A percentile compares a stretch with the other conserved stretches of the same genome.
Evolutionary conservation across 1,139 yeast genomes (phyloP).

Genomic region (Protomyces arabidopsidicola): DNA sequence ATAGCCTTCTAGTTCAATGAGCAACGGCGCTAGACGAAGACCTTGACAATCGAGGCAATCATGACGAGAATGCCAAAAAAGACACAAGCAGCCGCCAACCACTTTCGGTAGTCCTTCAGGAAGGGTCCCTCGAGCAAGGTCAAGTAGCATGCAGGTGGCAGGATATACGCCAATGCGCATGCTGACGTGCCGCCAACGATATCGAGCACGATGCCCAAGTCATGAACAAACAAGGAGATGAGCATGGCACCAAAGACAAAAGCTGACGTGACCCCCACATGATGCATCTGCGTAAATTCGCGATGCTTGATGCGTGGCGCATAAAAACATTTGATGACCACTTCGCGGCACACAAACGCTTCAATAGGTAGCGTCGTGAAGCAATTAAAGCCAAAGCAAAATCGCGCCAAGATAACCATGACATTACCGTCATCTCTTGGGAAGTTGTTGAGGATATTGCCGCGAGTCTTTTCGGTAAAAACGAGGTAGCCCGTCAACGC

Average conservation of each 20-base stretch:
- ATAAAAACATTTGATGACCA: slow-evolving; percentile 59
- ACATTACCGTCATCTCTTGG: slow-evolving; percentile 56
- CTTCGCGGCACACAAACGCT: slow-evolving; percentile 84
- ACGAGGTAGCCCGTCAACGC: slow-evolving; percentile 74
- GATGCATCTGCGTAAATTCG: slow-evolving; percentile 39
- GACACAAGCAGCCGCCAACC: slow-evolving; percentile 60
- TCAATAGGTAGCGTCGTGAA: slow-evolving; percentile 88
- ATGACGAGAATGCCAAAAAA: slow-evolving; percentile 70
- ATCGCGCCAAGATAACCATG: slow-evolving; percentile 54
- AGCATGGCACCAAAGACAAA: slow-evolving; percentile 68
- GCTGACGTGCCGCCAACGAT: slow-evolving; percentile 92
- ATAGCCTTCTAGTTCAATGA: background rate
- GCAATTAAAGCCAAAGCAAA: slow-evolving; percentile 69
- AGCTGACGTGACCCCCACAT: slow-evolving; percentile 61
- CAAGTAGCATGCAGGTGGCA: slow-evolving; percentile 80
- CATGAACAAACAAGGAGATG: slow-evolving; percentile 75
- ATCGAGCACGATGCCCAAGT: slow-evolving; percentile 82
- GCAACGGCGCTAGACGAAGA: background rate
- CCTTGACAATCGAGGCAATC: slow-evolving; percentile 59
- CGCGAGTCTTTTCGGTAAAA: slow-evolving; percentile 74
- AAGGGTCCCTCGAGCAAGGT: slow-evolving; percentile 53
- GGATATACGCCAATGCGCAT: slow-evolving; percentile 81
- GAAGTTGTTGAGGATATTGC: slow-evolving; percentile 82
- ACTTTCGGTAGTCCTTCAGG: slow-evolving; percentile 41
- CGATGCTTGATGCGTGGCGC: slow-evolving; percentile 33